phyloP scores from a whole-genome alignment of 352 stramenopile species.

The Phytopythium cucurbitacearum region DNA sequence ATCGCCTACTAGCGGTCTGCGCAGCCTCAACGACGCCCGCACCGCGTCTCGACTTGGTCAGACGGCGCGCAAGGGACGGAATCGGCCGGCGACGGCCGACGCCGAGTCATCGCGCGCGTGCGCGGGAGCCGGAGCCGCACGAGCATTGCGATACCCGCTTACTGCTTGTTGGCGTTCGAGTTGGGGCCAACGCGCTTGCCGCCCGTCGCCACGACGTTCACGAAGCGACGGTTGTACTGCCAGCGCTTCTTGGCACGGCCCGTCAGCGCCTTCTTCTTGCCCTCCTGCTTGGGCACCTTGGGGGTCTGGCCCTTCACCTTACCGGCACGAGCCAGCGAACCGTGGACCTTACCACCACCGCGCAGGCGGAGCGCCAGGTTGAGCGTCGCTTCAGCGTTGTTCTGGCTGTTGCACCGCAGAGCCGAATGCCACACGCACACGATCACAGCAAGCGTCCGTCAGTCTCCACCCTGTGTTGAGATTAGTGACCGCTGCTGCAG shows the following conservation, averaged over 20 bases:
- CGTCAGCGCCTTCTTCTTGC: constrained; percentile 96
- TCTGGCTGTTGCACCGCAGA: constrained; percentile 83
- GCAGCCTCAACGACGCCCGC: no score
- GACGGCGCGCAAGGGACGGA: no score
- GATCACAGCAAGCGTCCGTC: constrained; percentile 7
- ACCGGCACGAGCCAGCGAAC: constrained; percentile 99
- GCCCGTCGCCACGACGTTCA: constrained; percentile 98
- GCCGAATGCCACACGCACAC: constrained; percentile 2
- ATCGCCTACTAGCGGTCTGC: no score
- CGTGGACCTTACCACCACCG: constrained; percentile 98
- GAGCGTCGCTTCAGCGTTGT: constrained; percentile 95
- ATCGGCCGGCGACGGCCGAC: no score
- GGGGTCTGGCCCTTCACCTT: constrained; percentile 99
- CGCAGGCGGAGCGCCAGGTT: constrained; percentile 95
- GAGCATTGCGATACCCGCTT: constrained; percentile 13
- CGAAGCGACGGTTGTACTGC: constrained; percentile 99
- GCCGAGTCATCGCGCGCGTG: no score
- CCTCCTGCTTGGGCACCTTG: constrained; percentile 99
- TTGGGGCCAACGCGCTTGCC: constrained; percentile 98
- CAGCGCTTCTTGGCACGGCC: constrained; percentile 99
- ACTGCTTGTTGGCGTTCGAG: constrained; percentile 96
- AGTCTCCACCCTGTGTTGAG: background rate
- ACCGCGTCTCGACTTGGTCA: no score
- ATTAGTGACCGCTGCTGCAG: background rate
- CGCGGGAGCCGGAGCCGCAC: no score